phyloP scores from a whole-genome alignment of 1,139 yeast species.

The Geotrichum restrictum region DNA sequence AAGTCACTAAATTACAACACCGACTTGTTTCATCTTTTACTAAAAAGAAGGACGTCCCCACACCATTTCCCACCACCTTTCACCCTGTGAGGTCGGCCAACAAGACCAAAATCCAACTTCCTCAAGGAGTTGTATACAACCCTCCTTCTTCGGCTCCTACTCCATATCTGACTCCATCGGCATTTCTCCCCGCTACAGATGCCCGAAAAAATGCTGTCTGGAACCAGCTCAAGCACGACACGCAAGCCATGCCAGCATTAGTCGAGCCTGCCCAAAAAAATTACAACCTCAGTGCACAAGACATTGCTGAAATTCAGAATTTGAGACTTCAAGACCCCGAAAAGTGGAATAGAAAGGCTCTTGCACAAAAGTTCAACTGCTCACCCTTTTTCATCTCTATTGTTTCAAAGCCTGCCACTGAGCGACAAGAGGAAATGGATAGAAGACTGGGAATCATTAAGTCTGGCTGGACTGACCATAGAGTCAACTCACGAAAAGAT shows the following conservation, averaged over 20 bases:
- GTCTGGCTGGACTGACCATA: conserved; percentile 48
- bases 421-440: conserved; percentile 45
- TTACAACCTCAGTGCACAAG: conserved; percentile 59
- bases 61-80: conserved; percentile 41
- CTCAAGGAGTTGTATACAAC: conserved; percentile 41
- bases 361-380: conserved; percentile 62
- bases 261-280: conserved; percentile 45
- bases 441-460: conserved; percentile 44
- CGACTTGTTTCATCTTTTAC: conserved; percentile 20
- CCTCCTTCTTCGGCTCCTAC: conserved; percentile 49
- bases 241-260: conserved; percentile 38
- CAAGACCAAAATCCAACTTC: conserved; percentile 39
- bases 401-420: conserved; percentile 45
- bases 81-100: conserved; percentile 44
- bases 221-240: conserved; percentile 30
- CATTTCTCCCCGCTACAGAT: conserved; percentile 64
- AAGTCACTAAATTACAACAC: neutral
- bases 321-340: conserved; percentile 62
- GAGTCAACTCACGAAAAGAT: conserved; percentile 49
- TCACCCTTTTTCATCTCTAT: conserved; percentile 53
- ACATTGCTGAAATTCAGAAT: conserved; percentile 56
- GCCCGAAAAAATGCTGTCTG: conserved; percentile 46
- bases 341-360: conserved; percentile 60
- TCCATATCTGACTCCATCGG: conserved; percentile 64
- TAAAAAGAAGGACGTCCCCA: conserved; percentile 24